A percentile compares a stretch with the other conserved stretches of the same genome.
Evolutionary conservation across 2,329 filamentous ascomycete species (phyloP).

Genomic region (Cercospora sojina): DNA sequence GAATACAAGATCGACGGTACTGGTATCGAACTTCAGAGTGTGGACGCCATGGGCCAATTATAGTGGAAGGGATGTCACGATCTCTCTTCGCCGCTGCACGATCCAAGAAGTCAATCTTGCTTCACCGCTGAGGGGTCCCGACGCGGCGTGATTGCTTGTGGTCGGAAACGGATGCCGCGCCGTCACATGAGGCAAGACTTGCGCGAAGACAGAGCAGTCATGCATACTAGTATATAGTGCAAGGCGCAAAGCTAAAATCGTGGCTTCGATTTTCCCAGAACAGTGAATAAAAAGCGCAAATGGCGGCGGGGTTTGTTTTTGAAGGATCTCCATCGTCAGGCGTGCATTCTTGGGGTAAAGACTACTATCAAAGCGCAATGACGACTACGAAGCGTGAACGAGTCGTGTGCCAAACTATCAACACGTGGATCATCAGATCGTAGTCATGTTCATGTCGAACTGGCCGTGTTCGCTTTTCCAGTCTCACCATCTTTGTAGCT

Average conservation of each 20-base stretch:
- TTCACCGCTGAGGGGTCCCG: conserved; percentile 11
- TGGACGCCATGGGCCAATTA: background rate
- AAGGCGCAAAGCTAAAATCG: background rate
- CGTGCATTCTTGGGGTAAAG: background rate
- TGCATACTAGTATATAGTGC: background rate
- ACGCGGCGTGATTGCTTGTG: background rate
- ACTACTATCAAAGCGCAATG: background rate
- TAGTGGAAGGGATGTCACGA: background rate
- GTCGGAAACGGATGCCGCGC: background rate
- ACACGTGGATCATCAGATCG: background rate
- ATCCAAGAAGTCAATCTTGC: conserved; percentile 11
- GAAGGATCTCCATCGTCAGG: background rate
- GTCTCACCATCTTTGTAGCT: background rate
- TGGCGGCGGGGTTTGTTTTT: background rate
- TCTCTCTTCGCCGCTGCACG: background rate
- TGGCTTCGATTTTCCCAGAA: background rate
- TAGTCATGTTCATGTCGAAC: background rate
- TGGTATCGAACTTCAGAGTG: background rate
- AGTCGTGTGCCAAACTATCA: background rate
- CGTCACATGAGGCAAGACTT: background rate
- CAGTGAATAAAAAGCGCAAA: background rate
- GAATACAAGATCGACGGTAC: background rate
- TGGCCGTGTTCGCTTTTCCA: background rate
- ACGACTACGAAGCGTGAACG: background rate
- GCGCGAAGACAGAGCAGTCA: background rate